These are phyloP conservation scores for Abrus pulchellus DNA, from an alignment of 306 rosid species.

Conservation along the genomic window DNA sequence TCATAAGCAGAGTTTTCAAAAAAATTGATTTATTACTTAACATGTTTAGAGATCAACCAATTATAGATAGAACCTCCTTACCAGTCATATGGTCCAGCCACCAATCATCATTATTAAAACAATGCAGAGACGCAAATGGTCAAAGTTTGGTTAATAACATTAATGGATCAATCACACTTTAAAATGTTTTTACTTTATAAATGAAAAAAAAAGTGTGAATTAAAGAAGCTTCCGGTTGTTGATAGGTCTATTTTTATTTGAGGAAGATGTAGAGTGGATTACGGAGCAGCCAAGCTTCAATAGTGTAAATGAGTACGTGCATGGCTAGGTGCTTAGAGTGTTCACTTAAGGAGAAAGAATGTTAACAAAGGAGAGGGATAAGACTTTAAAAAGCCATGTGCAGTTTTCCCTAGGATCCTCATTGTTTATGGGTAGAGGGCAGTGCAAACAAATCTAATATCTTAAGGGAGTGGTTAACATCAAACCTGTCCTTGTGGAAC, in stretches of 20 bases:
- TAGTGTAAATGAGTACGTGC: no score
- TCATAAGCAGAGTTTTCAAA: background rate
- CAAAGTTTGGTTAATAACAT: constrained; percentile 13
- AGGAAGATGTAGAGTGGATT: background rate
- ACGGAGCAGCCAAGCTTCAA: background rate
- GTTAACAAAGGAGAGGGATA: background rate
- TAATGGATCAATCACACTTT: background rate
- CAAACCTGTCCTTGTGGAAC: constrained; percentile 27
- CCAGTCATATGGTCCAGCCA: background rate
- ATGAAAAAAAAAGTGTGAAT: no score
- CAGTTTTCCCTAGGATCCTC: constrained; percentile 51
- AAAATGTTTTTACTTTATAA: background rate
- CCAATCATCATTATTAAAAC: background rate
- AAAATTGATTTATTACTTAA: background rate
- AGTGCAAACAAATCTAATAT: constrained; percentile 44
- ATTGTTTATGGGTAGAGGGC: constrained; percentile 30
- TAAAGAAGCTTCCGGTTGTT: no score
- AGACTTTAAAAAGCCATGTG: constrained; percentile 28
- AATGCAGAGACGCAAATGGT: background rate
- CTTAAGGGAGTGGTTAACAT: constrained; percentile 31
- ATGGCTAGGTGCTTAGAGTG: no score
- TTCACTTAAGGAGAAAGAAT: background rate
- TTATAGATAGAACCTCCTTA: background rate
- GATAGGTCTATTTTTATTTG: background rate
- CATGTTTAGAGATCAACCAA: background rate